phyloP scores from a whole-genome alignment of 2,329 filamentous ascomycete genomes.

The Clarireedia paspali region DNA sequence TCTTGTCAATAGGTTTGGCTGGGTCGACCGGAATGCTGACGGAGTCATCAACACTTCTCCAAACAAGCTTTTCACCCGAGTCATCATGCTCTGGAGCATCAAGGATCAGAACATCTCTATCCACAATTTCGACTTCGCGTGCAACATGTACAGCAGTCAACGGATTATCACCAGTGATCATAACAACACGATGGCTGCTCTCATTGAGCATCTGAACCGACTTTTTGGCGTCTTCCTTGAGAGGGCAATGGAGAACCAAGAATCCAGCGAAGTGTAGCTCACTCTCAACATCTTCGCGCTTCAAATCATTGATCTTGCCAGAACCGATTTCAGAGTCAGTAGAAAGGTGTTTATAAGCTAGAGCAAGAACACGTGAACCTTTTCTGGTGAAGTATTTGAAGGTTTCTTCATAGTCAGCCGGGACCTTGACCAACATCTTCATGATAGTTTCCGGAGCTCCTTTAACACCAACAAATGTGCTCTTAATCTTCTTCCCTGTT shows the following conservation, averaged over 20 bases:
- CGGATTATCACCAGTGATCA: constrained; percentile 99
- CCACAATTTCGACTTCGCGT: constrained; percentile 92
- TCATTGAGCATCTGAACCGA: constrained; percentile 96
- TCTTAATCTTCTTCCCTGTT: constrained; percentile 67
- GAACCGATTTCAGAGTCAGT: constrained; percentile 74
- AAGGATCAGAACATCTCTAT: constrained; percentile 87
- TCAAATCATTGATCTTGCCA: constrained; percentile 83
- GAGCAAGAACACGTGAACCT: constrained; percentile 84
- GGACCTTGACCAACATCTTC: constrained; percentile 79
- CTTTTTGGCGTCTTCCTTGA: constrained; percentile 93
- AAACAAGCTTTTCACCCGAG: constrained; percentile 74
- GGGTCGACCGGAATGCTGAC: constrained; percentile 80
- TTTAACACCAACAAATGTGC: constrained; percentile 92
- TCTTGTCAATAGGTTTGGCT: constrained; percentile 67
- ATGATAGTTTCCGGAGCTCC: constrained; percentile 95
- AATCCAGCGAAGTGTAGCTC: constrained; percentile 88
- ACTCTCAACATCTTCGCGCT: constrained; percentile 84
- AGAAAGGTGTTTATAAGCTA: constrained; percentile 89
- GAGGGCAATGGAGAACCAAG: constrained; percentile 85
- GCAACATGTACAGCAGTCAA: constrained; percentile 95
- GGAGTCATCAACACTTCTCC: constrained; percentile 92
- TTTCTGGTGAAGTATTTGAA: constrained; percentile 97
- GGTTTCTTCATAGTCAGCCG: constrained; percentile 89
- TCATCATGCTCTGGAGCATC: constrained; percentile 89
- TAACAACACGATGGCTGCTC: constrained; percentile 95